Evolutionary conservation across 2,329 filamentous ascomycete genomes (phyloP).

Genomic region (Aspergillus uvarum): DNA sequence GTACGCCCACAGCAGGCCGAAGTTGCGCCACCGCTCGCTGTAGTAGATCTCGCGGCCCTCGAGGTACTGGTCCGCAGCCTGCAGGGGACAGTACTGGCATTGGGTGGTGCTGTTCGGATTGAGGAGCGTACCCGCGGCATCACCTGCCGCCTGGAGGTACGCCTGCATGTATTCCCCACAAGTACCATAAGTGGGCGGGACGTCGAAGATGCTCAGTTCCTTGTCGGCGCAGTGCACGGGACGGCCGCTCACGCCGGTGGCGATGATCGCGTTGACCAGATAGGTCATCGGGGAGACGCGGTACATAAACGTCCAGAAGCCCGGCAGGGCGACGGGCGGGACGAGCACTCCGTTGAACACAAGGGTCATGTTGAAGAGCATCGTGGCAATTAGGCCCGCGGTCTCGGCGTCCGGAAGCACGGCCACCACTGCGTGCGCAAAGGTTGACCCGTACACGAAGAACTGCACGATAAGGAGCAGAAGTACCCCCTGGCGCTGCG

Average conservation of each 20-base stretch:
- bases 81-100: neutral
- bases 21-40: neutral
- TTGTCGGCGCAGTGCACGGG: neutral
- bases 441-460: too few relatives aligned
- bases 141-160: too few relatives aligned
- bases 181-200: too few relatives aligned
- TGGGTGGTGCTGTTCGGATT: too few relatives aligned
- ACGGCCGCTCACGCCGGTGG: neutral
- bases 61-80: neutral
- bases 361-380: neutral
- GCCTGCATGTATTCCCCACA: too few relatives aligned
- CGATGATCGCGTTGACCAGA: neutral
- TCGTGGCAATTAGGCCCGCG: neutral
- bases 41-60: neutral
- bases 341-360: slow-evolving; percentile 1
- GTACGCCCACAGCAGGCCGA: neutral
- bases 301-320: slow-evolving; percentile 10
- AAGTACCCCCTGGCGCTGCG: too few relatives aligned
- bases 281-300: slow-evolving; percentile 3
- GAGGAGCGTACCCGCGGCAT: too few relatives aligned
- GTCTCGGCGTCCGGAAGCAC: neutral
- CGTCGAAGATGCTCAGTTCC: too few relatives aligned
- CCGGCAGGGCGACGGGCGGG: neutral
- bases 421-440: neutral
- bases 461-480: too few relatives aligned